These are phyloP conservation scores for Naematelia encephala DNA, from an alignment of 768 basidiomycete species.

Conservation along the genomic window DNA sequence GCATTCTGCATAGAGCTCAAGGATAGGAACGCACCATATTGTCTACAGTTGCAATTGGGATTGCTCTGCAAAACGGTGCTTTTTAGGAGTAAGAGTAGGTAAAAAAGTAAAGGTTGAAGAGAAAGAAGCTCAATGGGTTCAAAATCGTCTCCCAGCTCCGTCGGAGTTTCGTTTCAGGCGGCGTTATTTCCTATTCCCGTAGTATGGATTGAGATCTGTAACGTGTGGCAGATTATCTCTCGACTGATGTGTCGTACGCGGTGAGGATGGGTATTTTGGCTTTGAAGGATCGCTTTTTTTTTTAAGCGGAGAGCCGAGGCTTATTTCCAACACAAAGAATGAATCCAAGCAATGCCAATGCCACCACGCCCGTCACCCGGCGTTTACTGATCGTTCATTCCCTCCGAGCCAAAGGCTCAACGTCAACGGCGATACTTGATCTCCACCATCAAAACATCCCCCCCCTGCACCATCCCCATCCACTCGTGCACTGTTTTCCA, in stretches of 20 bases:
- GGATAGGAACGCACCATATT: slow-evolving; percentile 35
- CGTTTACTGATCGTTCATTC: background rate
- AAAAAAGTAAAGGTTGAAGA: background rate
- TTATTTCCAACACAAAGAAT: background rate
- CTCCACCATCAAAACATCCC: background rate
- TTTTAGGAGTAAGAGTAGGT: slow-evolving; percentile 6
- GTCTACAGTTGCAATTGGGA: slow-evolving; percentile 41
- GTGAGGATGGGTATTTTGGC: background rate
- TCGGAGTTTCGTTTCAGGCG: background rate
- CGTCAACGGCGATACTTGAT: background rate
- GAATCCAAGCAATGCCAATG: background rate
- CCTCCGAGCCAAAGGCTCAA: background rate
- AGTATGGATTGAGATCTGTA: background rate
- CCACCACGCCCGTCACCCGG: background rate
- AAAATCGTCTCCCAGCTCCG: background rate
- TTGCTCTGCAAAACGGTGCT: slow-evolving; percentile 45
- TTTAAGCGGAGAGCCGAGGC: background rate
- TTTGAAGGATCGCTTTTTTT: background rate
- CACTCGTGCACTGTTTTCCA: background rate
- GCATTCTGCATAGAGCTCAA: slow-evolving; percentile 1
- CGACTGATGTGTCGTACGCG: background rate
- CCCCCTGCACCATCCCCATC: too few species aligned
- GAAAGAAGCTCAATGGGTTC: background rate
- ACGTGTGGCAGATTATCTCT: background rate
- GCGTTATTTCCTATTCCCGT: background rate